These are phyloP conservation scores for Diaporthe sp. DNA, from an alignment of 2,329 filamentous ascomycete species.

Conservation along the genomic window DNA sequence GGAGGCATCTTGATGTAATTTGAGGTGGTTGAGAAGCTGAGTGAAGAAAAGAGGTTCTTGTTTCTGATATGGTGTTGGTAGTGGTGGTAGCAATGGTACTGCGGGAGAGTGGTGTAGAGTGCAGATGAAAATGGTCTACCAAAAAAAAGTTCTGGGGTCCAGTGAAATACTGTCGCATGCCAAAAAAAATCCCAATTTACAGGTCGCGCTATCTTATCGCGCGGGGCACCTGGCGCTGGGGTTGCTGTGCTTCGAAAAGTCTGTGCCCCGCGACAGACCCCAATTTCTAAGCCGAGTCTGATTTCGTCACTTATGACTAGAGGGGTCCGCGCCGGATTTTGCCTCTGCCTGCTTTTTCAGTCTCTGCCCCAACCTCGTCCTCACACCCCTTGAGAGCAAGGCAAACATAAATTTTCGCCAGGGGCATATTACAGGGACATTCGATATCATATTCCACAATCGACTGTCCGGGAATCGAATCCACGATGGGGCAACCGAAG, in stretches of 20 bases:
- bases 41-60: neutral
- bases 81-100: neutral
- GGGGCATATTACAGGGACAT: neutral
- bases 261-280: constrained; percentile 46
- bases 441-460: neutral
- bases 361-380: neutral
- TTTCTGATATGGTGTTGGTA: neutral
- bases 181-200: constrained; percentile 34
- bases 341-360: neutral
- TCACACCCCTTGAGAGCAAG: neutral
- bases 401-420: neutral
- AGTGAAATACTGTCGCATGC: neutral
- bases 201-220: constrained; percentile 37
- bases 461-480: neutral
- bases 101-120: neutral
- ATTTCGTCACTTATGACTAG: constrained; percentile 14
- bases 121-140: neutral
- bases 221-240: constrained; percentile 13
- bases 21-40: neutral
- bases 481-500: constrained; percentile 78
- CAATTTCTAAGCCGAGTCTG: constrained; percentile 43
- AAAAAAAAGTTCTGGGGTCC: constrained; percentile 2
- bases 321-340: neutral
- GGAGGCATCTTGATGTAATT: constrained; percentile 43
- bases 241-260: constrained; percentile 31